Evolutionary conservation across 139 green algal species (phyloP).

Genomic region (Picochlorum costavermella): DNA sequence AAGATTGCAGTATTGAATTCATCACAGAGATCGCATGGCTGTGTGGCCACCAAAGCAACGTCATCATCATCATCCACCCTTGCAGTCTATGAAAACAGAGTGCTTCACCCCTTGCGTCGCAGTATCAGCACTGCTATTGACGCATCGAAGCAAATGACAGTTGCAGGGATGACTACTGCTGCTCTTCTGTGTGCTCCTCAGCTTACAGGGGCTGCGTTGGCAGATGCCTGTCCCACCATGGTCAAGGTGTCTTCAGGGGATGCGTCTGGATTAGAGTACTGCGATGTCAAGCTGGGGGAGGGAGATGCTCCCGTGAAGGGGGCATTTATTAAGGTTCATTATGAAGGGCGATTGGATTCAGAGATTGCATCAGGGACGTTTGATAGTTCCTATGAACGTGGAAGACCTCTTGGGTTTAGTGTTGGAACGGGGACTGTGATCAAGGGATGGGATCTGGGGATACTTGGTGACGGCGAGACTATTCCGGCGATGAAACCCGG

Average conservation of each 20-base stretch:
- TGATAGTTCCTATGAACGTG: constrained; percentile 69
- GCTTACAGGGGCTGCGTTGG: neutral
- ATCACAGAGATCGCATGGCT: neutral
- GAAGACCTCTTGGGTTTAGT: constrained; percentile 67
- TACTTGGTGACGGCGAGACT: constrained; percentile 55
- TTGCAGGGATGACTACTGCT: neutral
- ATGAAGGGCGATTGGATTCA: constrained; percentile 61
- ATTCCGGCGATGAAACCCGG: constrained; percentile 84
- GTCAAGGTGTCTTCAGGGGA: constrained; percentile 1
- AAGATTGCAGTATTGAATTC: neutral
- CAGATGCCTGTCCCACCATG: constrained; percentile 11
- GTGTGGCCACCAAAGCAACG: neutral
- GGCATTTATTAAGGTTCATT: constrained; percentile 48
- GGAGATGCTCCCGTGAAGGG: constrained; percentile 8
- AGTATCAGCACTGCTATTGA: neutral
- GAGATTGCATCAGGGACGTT: constrained; percentile 57
- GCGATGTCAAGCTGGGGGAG: constrained; percentile 27
- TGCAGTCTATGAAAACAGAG: too few species aligned
- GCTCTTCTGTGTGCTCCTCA: constrained; percentile 5
- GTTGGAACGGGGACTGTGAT: constrained; percentile 14
- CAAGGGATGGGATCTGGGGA: constrained; percentile 71
- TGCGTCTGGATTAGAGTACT: constrained; percentile 44
- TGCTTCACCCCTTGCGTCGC: too few species aligned
- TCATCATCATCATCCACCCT: constrained; percentile 6
- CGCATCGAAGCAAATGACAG: neutral